Percentiles rank a stretch among this genome's conserved stretches.
phyloP scores from a whole-genome alignment of 192 early-diverging fungal genomes.

The Phlyctochytrium planicorne region DNA sequence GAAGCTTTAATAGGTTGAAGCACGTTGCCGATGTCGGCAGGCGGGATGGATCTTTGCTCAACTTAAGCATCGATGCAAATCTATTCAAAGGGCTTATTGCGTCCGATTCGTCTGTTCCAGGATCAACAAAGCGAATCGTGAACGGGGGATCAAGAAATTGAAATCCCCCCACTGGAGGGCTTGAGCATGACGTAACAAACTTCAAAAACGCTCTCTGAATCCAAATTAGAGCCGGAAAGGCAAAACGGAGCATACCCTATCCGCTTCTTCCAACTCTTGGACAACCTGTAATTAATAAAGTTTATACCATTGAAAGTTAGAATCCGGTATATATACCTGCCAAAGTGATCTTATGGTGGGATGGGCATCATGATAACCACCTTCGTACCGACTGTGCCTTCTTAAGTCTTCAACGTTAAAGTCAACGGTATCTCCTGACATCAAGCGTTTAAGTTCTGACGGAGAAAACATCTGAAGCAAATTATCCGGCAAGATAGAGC shows the following conservation, averaged over 20 bases:
- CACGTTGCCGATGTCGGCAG: constrained; percentile 46
- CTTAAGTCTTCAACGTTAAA: constrained; percentile 33
- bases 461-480: constrained; percentile 30
- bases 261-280: neutral
- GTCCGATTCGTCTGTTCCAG: constrained; percentile 11
- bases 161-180: constrained; percentile 42
- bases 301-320: neutral
- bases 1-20: constrained; percentile 48
- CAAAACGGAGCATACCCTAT: neutral
- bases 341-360: constrained; percentile 33
- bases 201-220: constrained; percentile 33
- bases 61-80: constrained; percentile 31
- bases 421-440: constrained; percentile 32
- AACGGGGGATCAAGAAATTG: constrained; percentile 35
- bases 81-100: constrained; percentile 13
- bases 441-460: constrained; percentile 25
- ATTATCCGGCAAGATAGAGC: constrained; percentile 28
- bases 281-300: neutral
- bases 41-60: constrained; percentile 35
- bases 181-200: constrained; percentile 40
- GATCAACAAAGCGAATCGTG: constrained; percentile 38
- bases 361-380: constrained; percentile 40
- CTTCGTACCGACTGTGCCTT: constrained; percentile 29
- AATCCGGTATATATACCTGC: constrained; percentile 34
- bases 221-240: neutral